Percentiles rank a stretch among this genome's conserved stretches.
Evolutionary conservation across 495 filamentous ascomycete species (phyloP).

Genomic region (Lichenothelia convexa): DNA sequence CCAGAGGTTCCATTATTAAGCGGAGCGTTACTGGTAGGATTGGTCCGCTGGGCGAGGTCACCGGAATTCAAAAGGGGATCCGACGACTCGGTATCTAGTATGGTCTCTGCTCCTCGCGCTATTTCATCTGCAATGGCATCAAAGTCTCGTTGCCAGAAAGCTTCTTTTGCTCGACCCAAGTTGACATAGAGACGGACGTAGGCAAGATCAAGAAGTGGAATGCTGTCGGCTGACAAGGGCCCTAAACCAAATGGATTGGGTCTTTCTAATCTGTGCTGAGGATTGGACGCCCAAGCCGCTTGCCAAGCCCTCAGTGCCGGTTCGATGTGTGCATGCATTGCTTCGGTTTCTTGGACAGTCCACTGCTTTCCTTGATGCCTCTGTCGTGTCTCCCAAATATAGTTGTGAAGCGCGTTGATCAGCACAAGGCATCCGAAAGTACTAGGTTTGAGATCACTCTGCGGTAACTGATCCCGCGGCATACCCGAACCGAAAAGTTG

Average conservation of each 20-base stretch:
- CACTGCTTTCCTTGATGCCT: conserved; percentile 76
- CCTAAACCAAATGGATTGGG: conserved; percentile 81
- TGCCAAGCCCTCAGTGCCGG: conserved; percentile 91
- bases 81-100: conserved; percentile 56
- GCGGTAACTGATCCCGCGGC: conserved; percentile 30
- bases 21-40: conserved; percentile 23
- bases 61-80: conserved; percentile 32
- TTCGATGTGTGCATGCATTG: conserved; percentile 93
- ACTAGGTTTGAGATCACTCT: conserved; percentile 62
- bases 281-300: conserved; percentile 77
- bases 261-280: conserved; percentile 69
- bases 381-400: conserved; percentile 95
- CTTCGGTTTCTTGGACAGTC: conserved; percentile 82
- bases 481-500: conserved; percentile 27
- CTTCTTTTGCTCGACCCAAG: conserved; percentile 75
- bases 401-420: conserved; percentile 92
- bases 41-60: conserved; percentile 29
- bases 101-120: conserved; percentile 56
- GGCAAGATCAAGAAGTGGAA: conserved; percentile 84
- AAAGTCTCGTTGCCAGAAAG: conserved; percentile 88
- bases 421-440: conserved; percentile 86
- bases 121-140: conserved; percentile 85
- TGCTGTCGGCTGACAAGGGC: conserved; percentile 81
- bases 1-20: no score
- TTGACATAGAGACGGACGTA: conserved; percentile 91